Evolutionary conservation across 108 stramenopile species (phyloP), one percentile per base, ranked within the genome.

Genomic region (Cyclostephanos tholiformis): DNA sequence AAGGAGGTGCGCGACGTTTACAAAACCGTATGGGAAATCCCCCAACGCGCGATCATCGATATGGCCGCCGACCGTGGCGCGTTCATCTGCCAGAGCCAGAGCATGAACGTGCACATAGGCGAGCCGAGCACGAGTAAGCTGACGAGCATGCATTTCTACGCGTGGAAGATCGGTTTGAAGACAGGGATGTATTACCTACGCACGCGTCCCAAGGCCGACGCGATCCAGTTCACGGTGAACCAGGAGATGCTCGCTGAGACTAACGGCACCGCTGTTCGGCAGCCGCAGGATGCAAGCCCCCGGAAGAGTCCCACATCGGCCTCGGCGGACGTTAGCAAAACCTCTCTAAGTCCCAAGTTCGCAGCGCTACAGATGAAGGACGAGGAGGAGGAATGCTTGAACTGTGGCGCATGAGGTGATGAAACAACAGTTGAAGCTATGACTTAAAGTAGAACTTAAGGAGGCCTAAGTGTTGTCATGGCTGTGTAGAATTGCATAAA

Each of bases 21-120:
- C 91, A 97, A 97, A 91, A 99, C 99, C 22, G 98, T 99, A n/a
- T 99, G 99, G 99, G 99, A 99, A 79, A 97, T 99, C 74, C 89
- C 94, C 53, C 97, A 98, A 77, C 83, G 91, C 52, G 65, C 84
- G 56, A 89, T 99, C 72, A 85, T 99, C 58, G 99, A 99, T 71
- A 93, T 99, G 89, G 98, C 98, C 27, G 99, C 98, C 23, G 99
- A 99, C 77, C 97, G 99, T 46, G 97, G 97, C 4, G 96, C 98
- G 12, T 99, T 82, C 86, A 97, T 99, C 69, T 97, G 97, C 87
- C 99, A 99, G 86, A 95, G 93, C 64, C 99, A 99, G 85, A 92
- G 90, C 44, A 84, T 99, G 82, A 99, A 99, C 82, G 89, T 99
- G 43, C 98, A 99, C 91, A 96, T 99, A 80, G 98, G 96, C 43